Percentiles rank a stretch among this genome's conserved stretches.
Conservation (phyloP, 2,329 filamentous ascomycete genomes). For the Thermoascus crustaceus region DNA sequence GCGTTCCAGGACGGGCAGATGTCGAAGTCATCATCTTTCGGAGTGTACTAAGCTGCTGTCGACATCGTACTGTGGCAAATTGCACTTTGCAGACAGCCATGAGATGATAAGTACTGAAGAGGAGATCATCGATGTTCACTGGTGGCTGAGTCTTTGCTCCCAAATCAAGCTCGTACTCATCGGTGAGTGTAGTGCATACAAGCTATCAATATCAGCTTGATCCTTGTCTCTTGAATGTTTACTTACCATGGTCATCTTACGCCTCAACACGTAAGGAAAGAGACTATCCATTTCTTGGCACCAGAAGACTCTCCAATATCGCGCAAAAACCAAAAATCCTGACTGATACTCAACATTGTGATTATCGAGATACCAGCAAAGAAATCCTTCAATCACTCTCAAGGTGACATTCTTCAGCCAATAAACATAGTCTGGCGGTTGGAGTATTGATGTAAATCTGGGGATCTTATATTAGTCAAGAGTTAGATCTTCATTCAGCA, state of each 20-base stretch:
- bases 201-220: conserved; percentile 8
- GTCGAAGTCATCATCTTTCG: conserved; percentile 16
- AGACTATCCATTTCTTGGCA: conserved; percentile 9
- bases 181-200: conserved; percentile 9
- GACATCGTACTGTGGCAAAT: conserved; percentile 10
- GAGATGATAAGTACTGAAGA: conserved; percentile 11
- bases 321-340: conserved; percentile 9
- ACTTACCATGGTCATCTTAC: conserved; percentile 10
- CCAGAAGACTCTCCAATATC: conserved; percentile 11
- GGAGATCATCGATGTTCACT: conserved; percentile 10
- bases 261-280: conserved; percentile 8
- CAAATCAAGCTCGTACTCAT: conserved; percentile 11
- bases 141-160: conserved; percentile 9
- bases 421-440: conserved; percentile 5
- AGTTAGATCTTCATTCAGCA: no score
- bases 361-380: conserved; percentile 10
- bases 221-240: neutral
- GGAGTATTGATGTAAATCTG: conserved; percentile 7
- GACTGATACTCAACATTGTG: conserved; percentile 8
- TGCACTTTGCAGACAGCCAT: conserved; percentile 8
- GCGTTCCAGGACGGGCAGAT: conserved; percentile 11
- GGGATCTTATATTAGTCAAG: conserved; percentile 1
- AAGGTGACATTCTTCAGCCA: conserved; percentile 8
- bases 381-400: conserved; percentile 9
- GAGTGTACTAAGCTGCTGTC: conserved; percentile 11